phyloP scores from a whole-genome alignment of 192 early-diverging fungal species.

The Coemansia umbellata region DNA sequence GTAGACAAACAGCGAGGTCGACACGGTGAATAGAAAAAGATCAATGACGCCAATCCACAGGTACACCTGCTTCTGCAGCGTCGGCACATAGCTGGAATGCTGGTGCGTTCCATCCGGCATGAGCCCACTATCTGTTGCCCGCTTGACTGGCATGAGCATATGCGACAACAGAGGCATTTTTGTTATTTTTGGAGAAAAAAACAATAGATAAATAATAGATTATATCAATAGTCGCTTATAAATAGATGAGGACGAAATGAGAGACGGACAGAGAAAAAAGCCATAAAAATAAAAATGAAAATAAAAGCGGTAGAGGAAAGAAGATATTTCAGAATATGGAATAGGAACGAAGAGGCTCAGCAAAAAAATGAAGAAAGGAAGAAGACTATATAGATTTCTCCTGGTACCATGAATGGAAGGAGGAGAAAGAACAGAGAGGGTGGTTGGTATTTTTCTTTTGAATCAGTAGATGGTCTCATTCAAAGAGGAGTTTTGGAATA shows the following conservation, averaged over 20 bases:
- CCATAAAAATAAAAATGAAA: no score
- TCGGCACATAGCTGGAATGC: slow-evolving; percentile 15
- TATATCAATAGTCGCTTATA: no score
- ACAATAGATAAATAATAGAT: not conserved
- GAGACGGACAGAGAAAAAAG: not conserved
- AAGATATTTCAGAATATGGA: no score
- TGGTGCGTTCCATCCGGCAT: slow-evolving; percentile 35
- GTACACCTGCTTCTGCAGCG: slow-evolving; percentile 27
- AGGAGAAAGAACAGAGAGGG: no score
- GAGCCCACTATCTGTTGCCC: slow-evolving; percentile 1
- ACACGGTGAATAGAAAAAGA: slow-evolving; percentile 37
- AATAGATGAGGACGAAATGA: not conserved
- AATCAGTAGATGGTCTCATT: no score
- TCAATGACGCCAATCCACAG: slow-evolving; percentile 49
- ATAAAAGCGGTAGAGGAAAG: no score
- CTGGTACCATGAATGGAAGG: no score
- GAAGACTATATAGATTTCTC: no score
- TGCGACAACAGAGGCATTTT: slow-evolving; percentile 4
- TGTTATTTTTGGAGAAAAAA: not conserved
- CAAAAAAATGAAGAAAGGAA: no score
- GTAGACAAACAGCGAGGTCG: slow-evolving; percentile 44
- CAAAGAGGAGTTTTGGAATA: no score
- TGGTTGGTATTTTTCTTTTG: no score
- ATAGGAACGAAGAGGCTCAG: no score
- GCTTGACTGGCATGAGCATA: slow-evolving; percentile 3